Evolutionary conservation across 2,329 filamentous ascomycete genomes (phyloP).

Genomic region (Exserohilum turcica): DNA sequence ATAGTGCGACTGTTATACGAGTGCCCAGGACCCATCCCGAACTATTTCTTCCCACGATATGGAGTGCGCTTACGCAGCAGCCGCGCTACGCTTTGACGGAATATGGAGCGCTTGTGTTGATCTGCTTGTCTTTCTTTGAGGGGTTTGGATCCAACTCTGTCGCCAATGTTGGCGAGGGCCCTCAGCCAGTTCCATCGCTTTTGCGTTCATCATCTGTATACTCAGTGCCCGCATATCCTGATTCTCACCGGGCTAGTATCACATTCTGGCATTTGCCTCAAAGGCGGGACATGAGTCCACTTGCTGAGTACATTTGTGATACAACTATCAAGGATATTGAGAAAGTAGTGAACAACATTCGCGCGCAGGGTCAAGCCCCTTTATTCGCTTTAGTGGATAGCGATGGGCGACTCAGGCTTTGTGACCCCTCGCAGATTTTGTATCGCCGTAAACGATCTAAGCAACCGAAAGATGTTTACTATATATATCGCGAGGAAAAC

Average conservation of each 20-base stretch:
- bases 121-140: constrained; percentile 7
- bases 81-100: constrained; percentile 7
- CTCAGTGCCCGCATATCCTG: not conserved
- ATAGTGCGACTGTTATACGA: not conserved
- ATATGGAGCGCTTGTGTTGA: constrained; percentile 5
- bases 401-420: constrained; percentile 2
- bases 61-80: constrained; percentile 6
- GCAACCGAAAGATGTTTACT: constrained; percentile 1
- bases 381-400: constrained; percentile 12
- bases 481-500: constrained; percentile 2
- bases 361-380: constrained; percentile 1
- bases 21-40: not conserved
- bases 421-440: not conserved
- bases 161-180: not conserved
- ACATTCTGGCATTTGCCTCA: constrained; percentile 9
- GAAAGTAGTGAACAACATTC: not conserved
- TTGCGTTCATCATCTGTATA: constrained; percentile 4
- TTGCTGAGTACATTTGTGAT: not conserved
- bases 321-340: not conserved
- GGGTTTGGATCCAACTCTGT: not conserved
- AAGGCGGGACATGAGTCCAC: not conserved
- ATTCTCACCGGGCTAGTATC: not conserved
- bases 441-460: constrained; percentile 1
- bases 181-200: not conserved
- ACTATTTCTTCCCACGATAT: constrained; percentile 12